phyloP scores from a whole-genome alignment of 371 early-diverging fungal genomes.

The Apophysomyces sp. region DNA sequence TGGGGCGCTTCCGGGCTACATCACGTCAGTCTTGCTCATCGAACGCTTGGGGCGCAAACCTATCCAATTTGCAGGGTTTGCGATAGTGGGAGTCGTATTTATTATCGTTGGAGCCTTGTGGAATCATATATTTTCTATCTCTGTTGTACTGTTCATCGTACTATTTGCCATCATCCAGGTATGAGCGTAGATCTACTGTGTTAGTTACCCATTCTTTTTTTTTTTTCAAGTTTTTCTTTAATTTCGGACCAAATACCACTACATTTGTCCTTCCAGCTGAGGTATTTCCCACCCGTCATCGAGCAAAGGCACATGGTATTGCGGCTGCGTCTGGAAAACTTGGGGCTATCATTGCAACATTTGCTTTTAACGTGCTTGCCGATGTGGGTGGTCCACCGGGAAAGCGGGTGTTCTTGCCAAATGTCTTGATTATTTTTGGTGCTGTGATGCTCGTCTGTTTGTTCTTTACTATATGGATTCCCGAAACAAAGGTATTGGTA shows the following conservation, averaged over 20 bases:
- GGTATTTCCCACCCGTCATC: conserved; percentile 56
- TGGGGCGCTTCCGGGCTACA: conserved; percentile 53
- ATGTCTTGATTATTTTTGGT: conserved; percentile 27
- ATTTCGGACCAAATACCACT: conserved; percentile 66
- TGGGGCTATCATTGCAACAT: conserved; percentile 62
- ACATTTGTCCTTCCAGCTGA: conserved; percentile 40
- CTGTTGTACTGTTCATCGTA: conserved; percentile 43
- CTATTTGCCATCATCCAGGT: conserved; percentile 47
- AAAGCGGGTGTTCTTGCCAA: conserved; percentile 15
- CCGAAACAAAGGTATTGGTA: conserved; percentile 30
- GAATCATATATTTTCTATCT: conserved; percentile 18
- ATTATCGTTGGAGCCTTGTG: conserved; percentile 63
- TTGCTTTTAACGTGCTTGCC: conserved; percentile 48
- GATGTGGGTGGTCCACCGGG: conserved; percentile 44
- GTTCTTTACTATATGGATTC: conserved; percentile 19
- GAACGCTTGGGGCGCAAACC: conserved; percentile 74
- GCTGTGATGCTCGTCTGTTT: conserved; percentile 20
- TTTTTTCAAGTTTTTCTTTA: conserved; percentile 56
- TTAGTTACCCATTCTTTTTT: not conserved
- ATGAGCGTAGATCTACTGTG: not conserved
- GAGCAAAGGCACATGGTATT: conserved; percentile 67
- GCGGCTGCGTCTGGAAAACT: conserved; percentile 69
- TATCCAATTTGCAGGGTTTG: conserved; percentile 77
- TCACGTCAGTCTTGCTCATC: conserved; percentile 67
- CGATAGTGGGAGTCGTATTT: conserved; percentile 64